Evolutionary conservation across 495 filamentous ascomycete species (phyloP).

Genomic region (Massariosphaeria phaeospora): DNA sequence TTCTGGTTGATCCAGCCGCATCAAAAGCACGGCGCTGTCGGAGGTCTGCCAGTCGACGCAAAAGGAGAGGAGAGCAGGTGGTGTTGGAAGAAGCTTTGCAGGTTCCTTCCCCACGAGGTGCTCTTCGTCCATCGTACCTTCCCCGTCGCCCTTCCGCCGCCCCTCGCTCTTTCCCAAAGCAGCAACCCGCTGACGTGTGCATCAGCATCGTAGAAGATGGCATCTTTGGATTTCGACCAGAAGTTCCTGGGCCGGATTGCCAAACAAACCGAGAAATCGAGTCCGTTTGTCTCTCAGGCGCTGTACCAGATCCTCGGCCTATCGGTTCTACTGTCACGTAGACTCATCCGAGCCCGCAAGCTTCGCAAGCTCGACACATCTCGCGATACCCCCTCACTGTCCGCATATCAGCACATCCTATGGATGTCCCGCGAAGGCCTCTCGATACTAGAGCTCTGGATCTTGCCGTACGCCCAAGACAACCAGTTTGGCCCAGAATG

Average conservation of each 20-base stretch:
- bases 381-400: constrained; percentile 71
- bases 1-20: too few species aligned
- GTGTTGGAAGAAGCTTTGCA: too few species aligned
- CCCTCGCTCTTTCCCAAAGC: background rate
- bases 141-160: background rate
- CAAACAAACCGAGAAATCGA: constrained; percentile 62
- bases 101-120: too few species aligned
- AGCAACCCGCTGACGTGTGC: constrained; percentile 9
- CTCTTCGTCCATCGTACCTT: background rate
- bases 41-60: too few species aligned
- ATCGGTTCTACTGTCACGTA: constrained; percentile 79
- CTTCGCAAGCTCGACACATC: constrained; percentile 77
- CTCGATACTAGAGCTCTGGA: constrained; percentile 75
- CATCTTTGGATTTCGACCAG: constrained; percentile 92
- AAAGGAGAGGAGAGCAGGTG: too few species aligned
- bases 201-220: constrained; percentile 54
- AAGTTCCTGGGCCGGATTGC: constrained; percentile 90
- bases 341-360: constrained; percentile 76
- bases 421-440: constrained; percentile 94
- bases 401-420: constrained; percentile 86
- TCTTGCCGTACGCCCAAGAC: constrained; percentile 69
- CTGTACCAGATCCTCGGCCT: constrained; percentile 89
- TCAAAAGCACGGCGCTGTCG: too few species aligned
- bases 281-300: constrained; percentile 69
- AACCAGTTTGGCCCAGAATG: constrained; percentile 40